Percentiles rank a stretch among this genome's conserved stretches.
Evolutionary conservation across 768 basidiomycete species (phyloP).

Genomic region (Royoungia palumana): DNA sequence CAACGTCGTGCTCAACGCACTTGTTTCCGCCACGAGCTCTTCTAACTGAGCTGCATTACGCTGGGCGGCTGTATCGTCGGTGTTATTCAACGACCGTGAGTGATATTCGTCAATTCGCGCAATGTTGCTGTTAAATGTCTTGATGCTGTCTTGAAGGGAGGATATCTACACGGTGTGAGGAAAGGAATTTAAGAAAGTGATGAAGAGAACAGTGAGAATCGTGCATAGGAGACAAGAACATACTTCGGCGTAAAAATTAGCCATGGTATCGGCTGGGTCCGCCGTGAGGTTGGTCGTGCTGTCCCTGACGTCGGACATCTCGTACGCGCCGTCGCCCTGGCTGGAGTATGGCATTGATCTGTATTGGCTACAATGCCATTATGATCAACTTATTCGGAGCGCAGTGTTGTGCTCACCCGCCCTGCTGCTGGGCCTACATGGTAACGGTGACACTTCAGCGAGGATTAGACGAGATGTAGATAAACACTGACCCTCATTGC

Average conservation of each 20-base stretch:
- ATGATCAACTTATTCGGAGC: slow-evolving; percentile 3
- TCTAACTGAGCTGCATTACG: slow-evolving; percentile 62
- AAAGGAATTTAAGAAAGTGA: neutral
- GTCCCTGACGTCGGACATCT: slow-evolving; percentile 68
- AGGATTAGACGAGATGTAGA: neutral
- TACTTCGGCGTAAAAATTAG: slow-evolving; percentile 73
- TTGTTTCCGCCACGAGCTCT: slow-evolving; percentile 67
- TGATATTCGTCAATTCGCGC: slow-evolving; percentile 68
- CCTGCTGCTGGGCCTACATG: slow-evolving; percentile 66
- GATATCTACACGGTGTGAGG: slow-evolving; percentile 51
- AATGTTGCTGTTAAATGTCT: slow-evolving; percentile 68
- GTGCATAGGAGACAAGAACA: slow-evolving; percentile 12
- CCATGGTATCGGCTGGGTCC: slow-evolving; percentile 50
- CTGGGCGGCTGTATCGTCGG: slow-evolving; percentile 64
- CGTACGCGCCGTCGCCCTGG: slow-evolving; percentile 58
- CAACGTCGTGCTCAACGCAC: slow-evolving; percentile 61
- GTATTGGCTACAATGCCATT: slow-evolving; percentile 20
- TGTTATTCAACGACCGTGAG: slow-evolving; percentile 69
- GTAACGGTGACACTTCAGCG: slow-evolving; percentile 5
- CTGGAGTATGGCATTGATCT: slow-evolving; percentile 64
- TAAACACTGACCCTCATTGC: slow-evolving; percentile 65
- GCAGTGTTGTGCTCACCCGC: slow-evolving; percentile 37
- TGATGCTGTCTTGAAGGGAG: slow-evolving; percentile 67
- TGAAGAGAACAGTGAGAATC: neutral
- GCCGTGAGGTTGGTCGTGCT: slow-evolving; percentile 51